Base-by-base conservation (phyloP, 1,139 yeast species). In the Taiozyma sp. region DNA sequence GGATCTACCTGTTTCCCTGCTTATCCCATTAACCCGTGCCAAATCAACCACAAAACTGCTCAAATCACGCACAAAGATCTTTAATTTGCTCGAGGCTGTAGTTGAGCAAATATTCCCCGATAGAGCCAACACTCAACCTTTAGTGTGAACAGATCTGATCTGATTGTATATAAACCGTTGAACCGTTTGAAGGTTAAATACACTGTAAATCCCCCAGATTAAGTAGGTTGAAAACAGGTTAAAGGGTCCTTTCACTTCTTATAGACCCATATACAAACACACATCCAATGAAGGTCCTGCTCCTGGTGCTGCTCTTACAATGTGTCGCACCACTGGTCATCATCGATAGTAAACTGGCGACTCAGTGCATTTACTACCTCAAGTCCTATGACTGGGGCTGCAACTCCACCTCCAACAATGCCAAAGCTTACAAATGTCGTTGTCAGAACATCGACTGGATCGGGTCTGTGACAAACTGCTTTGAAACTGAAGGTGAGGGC, bases 341-440 rank as follows among this genome's bases (percentile, higher is more conserved):
- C 43, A 59, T 68, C 22, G 74, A 69, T 50, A 65, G 70, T n/a
- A 61, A 67, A 6, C 50, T 69, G 19, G 74, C 75, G 1, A 63
- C 74, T 2, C 65, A 74, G 22, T 73, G 77, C 55, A 59, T 70
- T 11, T 72, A 70, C 52, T 72, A 71, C 46, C 61, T 69, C 51
- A 59, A 63, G 37, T 58, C 57, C 22, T 67, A 64, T 47, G 70
- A 71, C 48, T 73, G 76, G 75, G 74, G 74, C 1, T 73, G 77
- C 54, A 53, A 59, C 29, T 53, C 68, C 5, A 62, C 64, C 11
- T 60, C 66, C 1, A 65, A 62, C 41, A 64, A 65, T n/a, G 66
- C 62, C 54, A 56, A 51, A 19, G 62, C 66, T n/a, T 67, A 68
- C 49, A 55, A 53, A 24, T 73, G 77, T 49, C 68, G 71, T 16